Evolutionary conservation across 148 eudicot species (phyloP).

Genomic region (Spergularia marina): DNA sequence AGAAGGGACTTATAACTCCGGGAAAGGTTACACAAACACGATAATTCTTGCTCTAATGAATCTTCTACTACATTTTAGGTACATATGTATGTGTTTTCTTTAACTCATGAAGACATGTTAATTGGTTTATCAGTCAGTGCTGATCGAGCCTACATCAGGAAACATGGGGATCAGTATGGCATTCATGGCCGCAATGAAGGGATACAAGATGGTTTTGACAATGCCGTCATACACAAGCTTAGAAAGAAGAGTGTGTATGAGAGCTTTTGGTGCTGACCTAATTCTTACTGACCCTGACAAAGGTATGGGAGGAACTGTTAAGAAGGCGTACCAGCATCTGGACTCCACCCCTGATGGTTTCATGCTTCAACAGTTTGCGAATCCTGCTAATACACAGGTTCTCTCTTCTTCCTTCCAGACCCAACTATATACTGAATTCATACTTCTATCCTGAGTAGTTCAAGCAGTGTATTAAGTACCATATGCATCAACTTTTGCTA

Average conservation of each 20-base stretch:
- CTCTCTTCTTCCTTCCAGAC: background rate
- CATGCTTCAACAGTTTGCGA: constrained; percentile 92
- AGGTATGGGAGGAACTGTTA: constrained; percentile 99
- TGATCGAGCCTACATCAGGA: constrained; percentile 98
- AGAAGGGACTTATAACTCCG: constrained; percentile 74
- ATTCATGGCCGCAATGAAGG: constrained; percentile 93
- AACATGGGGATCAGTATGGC: constrained; percentile 99
- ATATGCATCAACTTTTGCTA: no score
- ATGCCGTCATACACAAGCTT: constrained; percentile 98
- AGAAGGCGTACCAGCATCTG: constrained; percentile 73
- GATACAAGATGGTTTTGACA: constrained; percentile 87
- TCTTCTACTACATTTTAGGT: background rate
- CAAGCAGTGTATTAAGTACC: no score
- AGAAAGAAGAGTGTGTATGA: constrained; percentile 86
- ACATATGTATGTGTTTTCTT: background rate
- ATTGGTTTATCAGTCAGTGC: constrained; percentile 51
- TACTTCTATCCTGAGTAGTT: no score
- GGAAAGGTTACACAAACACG: constrained; percentile 56
- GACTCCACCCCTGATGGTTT: constrained; percentile 71
- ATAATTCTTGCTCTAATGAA: background rate
- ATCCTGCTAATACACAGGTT: constrained; percentile 88
- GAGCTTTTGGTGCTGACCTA: constrained; percentile 88
- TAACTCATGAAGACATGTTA: background rate
- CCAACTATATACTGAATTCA: background rate
- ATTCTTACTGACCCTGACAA: constrained; percentile 86